Evolutionary conservation across 495 filamentous ascomycete genomes (phyloP), one percentile per base, ranked within the genome.

Genomic region (Podospora didyma): DNA sequence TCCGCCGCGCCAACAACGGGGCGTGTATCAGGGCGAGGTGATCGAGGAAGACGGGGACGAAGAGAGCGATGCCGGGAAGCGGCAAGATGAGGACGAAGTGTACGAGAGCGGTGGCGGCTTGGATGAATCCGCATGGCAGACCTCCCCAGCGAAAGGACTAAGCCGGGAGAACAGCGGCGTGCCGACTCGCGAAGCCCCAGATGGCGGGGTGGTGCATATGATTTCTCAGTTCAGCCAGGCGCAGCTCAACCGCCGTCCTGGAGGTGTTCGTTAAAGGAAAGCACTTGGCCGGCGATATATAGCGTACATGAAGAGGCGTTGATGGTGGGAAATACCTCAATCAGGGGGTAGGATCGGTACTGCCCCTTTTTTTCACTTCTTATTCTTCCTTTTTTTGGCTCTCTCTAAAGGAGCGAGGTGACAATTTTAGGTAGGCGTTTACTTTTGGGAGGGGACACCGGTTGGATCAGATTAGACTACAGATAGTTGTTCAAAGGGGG

Each of bases 191-290:
- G 58, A 54, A 2, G 73, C 76, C 26, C 76, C 74, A 20, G 78
- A 77, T 41, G 74, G 81, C 1, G 89, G 88, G 21, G 94, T 98
- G 11, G 75, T 98, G 54, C 88, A 89, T 2, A 73, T 97, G 70
- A 81, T 98, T 46, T 89, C 92, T 65, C 89, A 97, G 67, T 96
- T 96, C 69, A 89, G 92, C 68, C 91, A 87, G 72, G 89, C 82
- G 53, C 89, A 92, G 66, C 83, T 84, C 53, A 87, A 89, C 28
- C 65, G 70, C 14, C 57, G 66, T 35, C 66, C 65, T n/a, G 62
- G 73, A 34, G 74, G 73, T 0, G 66, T 75, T 53, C 63, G 74
- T 59, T 77, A 61, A 69, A 19, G 20, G 14, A 24, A 21, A 20
- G 39, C 19, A n/a, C n/a, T 17, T 7, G 42, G 42, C 22, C 39